Base-by-base conservation (phyloP, 257 asterid genomes). In the Solanum bulbocastanum region DNA sequence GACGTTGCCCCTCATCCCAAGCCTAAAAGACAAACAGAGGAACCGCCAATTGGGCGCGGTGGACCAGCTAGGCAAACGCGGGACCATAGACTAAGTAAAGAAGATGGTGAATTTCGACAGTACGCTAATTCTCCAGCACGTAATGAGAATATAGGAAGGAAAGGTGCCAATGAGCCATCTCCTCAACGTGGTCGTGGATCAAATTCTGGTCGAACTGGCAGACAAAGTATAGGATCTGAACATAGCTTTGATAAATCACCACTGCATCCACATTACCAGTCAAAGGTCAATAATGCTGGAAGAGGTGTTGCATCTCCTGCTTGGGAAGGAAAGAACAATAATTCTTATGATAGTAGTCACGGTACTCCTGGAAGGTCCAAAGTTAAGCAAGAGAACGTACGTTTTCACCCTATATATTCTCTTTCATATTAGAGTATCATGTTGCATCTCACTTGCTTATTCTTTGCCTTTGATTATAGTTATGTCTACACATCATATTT, bases 161-260 rank as follows among this genome's bases (percentile, higher is more conserved):
- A 89, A 84, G 83, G 87, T 83, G 87, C 68, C 8, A 94, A 87
- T 22, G 95, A 93, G 8, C 86, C 91, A 52, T 36, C 87, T 20
- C 56, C 89, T 60, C 92, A 87, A 33, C 89, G 66, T 30, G 60
- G 89, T 35, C 42, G 68, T 81, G 94, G 92, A 14, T 91, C 89
- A 42, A 89, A 88, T 86, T 84, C 91, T 2, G 90, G 69, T 40
- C 94, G 92, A n/a, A 52, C 95, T 37, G 36, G 92, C 30, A 90
- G 93, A 35, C 84, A 91, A 18, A 92, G 95, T 74, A 92, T 42
- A 32, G 98, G 98, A 6, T 93, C 95, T 0, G 98, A 95, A 33
- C 91, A 91, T 49, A 92, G 96, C 89, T 71, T 92, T 76, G 98
- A 96, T 22, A 92, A 92, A 23, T 95, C 98, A 2, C 98, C 98